Evolutionary conservation across 2,329 filamentous ascomycete species (phyloP).

Genomic region (Colletotrichum spaethianum): DNA sequence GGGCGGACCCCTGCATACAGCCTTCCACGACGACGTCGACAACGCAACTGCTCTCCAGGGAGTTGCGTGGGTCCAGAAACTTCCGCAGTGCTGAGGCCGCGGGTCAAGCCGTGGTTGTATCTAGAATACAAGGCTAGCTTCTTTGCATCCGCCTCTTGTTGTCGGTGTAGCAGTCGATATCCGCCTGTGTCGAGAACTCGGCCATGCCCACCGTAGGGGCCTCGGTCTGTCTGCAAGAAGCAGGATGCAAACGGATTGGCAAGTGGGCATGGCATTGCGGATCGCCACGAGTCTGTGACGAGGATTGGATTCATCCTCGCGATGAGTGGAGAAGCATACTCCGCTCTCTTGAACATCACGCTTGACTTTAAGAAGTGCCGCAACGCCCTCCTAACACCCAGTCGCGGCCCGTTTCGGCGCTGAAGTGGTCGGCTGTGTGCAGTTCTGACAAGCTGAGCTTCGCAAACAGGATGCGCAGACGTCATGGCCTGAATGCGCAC

Average conservation of each 20-base stretch:
- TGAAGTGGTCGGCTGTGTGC: neutral
- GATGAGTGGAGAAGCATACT: neutral
- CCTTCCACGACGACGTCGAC: neutral
- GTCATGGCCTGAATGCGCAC: neutral
- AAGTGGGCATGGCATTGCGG: neutral
- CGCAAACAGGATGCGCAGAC: neutral
- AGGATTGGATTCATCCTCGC: neutral
- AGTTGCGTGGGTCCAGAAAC: neutral
- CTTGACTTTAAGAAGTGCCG: neutral
- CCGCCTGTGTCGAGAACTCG: neutral
- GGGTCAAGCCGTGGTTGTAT: neutral
- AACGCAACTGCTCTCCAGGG: slow-evolving; percentile 1
- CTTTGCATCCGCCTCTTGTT: neutral
- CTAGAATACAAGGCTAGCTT: too few relatives aligned
- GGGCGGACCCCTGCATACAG: slow-evolving; percentile 14
- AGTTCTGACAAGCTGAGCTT: neutral
- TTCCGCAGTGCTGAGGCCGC: neutral
- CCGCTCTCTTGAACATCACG: neutral
- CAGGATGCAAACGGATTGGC: slow-evolving; percentile 11
- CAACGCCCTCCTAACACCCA: neutral
- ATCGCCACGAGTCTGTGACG: slow-evolving; percentile 5
- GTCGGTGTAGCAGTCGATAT: neutral
- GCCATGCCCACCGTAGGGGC: neutral
- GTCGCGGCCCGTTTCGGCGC: too few relatives aligned
- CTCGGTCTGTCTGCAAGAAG: neutral